These are phyloP conservation scores for Berkeleyomyces basicola DNA, from an alignment of 2,329 filamentous ascomycete genomes.

Conservation along the genomic window DNA sequence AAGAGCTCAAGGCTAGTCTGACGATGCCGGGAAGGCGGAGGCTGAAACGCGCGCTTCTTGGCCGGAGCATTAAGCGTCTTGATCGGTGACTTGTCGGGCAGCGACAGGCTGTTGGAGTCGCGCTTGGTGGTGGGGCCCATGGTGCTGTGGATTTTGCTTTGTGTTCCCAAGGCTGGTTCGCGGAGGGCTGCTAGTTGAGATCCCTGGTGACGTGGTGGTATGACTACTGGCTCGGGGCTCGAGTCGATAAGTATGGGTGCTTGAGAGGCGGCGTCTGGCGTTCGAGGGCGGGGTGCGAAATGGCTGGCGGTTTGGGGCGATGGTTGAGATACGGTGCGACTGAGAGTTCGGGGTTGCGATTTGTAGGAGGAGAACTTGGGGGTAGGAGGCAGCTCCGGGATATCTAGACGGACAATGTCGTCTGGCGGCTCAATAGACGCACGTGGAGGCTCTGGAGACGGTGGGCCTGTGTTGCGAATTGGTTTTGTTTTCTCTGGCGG, in stretches of 20 bases:
- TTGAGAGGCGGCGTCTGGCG: background rate
- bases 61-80: background rate
- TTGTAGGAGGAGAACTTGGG: background rate
- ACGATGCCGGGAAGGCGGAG: background rate
- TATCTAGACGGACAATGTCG: background rate
- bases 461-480: background rate
- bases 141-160: too few relatives aligned
- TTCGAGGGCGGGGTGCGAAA: background rate
- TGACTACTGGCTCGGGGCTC: background rate
- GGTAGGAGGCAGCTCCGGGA: background rate
- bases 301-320: background rate
- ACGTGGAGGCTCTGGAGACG: background rate
- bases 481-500: background rate
- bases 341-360: background rate
- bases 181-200: background rate
- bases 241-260: constrained; percentile 1
- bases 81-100: background rate
- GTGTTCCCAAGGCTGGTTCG: background rate
- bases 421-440: background rate
- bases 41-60: constrained; percentile 4
- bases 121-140: background rate
- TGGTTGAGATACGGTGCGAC: too few relatives aligned
- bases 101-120: background rate
- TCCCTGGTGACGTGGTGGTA: background rate
- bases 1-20: constrained; percentile 10